Evolutionary conservation across 495 filamentous ascomycete genomes (phyloP).

Genomic region (Talaromyces ruber): DNA sequence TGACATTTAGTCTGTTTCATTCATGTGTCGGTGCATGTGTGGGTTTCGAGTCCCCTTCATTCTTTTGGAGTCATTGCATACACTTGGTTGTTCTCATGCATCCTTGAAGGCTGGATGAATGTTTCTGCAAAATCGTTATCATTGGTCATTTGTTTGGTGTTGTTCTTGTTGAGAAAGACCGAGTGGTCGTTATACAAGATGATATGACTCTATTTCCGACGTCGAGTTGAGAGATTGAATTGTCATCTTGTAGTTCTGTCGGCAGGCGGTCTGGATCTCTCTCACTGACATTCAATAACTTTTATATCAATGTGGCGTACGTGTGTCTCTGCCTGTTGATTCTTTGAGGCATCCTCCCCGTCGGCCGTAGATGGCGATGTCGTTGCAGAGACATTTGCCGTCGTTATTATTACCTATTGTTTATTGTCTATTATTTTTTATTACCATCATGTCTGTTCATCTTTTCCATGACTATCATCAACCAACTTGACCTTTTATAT

Average conservation of each 20-base stretch:
- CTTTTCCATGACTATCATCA: neutral
- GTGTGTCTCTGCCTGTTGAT: neutral
- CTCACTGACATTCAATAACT: neutral
- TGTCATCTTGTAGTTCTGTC: neutral
- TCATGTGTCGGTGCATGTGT: conserved; percentile 29
- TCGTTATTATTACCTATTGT: neutral
- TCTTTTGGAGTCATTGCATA: conserved; percentile 8
- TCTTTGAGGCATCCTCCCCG: neutral
- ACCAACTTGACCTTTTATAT: neutral
- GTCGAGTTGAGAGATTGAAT: neutral
- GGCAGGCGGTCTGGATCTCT: neutral
- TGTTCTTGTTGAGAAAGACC: neutral
- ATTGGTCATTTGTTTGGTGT: neutral
- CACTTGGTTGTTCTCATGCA: conserved; percentile 5
- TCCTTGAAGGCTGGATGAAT: conserved; percentile 5
- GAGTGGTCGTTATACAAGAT: neutral
- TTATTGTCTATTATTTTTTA: neutral
- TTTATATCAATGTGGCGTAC: neutral
- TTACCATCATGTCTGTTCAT: neutral
- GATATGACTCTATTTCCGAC: neutral
- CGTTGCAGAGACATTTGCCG: neutral
- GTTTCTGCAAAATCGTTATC: neutral
- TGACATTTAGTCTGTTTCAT: conserved; percentile 44
- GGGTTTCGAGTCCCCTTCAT: conserved; percentile 11
- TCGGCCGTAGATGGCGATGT: neutral